Base-by-base conservation (phyloP, 345 rosid species). In the Citrus trifoliata region DNA sequence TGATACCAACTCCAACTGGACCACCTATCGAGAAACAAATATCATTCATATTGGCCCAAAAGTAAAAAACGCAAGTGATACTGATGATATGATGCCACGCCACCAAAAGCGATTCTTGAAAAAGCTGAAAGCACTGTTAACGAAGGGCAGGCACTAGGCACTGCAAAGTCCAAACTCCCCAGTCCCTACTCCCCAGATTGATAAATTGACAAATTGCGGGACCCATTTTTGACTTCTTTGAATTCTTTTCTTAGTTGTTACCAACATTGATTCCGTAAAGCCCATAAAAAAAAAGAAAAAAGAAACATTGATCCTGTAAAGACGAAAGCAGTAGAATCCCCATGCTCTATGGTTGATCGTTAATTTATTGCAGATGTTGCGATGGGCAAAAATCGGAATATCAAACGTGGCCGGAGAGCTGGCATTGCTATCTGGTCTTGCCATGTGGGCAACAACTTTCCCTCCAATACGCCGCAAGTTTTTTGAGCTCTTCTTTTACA, bases 401-500 rank as follows among this genome's bases (percentile, higher is more conserved):
- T 87, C 98, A 30, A 91, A 88, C 60, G 56, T 94, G 12, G 93
- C 97, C 3, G 98, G 98, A 59, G 98, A 94, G 82, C 6, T 91
- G 51, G 4, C 98, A 13, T 73, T 94, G 55, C 24, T 89, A 48
- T 83, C 86, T 14, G 97, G 98, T 63, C 78, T 92, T 8, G 80
- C 14, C 22, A 30, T 94, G 69, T 94, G 98, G 98, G 85, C 84
- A 16, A 90, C 98, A 48, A 91, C 97, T n/a, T 67, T 82, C 79
- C 90, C 94, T 1, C 53, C 79, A 6, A 74, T 92, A 51, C 83
- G 98, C 67, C 76, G 88, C 68, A 88, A 84, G 75, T 80, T 86
- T 78, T 94, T 94, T 75, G 98, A 94, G 86, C 84, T 94, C 78
- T 94, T 94, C 87, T 91, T 89, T 75, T 94, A 94, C 78, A 84